These are phyloP conservation scores for Trypanosoma melophagium DNA, from an alignment of 208 protist genomes.

Conservation along the genomic window DNA sequence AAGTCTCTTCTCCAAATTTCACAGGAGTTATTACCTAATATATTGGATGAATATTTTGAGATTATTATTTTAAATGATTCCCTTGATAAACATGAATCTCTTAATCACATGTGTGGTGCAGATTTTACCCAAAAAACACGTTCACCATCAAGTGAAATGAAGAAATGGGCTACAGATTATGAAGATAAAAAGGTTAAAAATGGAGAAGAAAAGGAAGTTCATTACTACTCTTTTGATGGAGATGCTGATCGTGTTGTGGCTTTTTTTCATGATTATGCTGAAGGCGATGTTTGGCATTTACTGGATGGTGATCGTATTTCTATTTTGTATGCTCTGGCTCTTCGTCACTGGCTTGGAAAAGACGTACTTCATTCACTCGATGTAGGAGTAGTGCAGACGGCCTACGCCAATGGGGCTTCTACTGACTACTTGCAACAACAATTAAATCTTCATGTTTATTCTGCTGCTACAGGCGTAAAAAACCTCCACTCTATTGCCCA, in stretches of 20 bases:
- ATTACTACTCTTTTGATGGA: slow-evolving; percentile 92
- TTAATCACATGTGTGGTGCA: slow-evolving; percentile 90
- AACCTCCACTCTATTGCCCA: slow-evolving; percentile 91
- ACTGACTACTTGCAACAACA: slow-evolving; percentile 71
- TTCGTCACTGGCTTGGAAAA: slow-evolving; percentile 52
- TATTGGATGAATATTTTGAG: slow-evolving; percentile 39
- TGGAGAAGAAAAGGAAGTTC: slow-evolving; percentile 24
- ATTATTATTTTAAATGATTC: slow-evolving; percentile 52
- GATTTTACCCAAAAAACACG: slow-evolving; percentile 82
- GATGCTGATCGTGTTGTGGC: slow-evolving; percentile 94
- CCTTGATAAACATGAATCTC: slow-evolving; percentile 23
- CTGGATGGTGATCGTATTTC: slow-evolving; percentile 85
- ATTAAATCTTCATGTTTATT: slow-evolving; percentile 53
- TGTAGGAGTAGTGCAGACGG: slow-evolving; percentile 93
- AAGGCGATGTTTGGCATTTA: slow-evolving; percentile 35
- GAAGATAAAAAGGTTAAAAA: neutral
- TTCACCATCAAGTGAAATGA: slow-evolving; percentile 47
- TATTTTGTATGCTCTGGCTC: slow-evolving; percentile 65
- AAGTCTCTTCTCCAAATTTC: slow-evolving; percentile 42
- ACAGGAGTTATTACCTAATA: slow-evolving; percentile 14
- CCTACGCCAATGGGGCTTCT: slow-evolving; percentile 94
- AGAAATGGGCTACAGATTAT: slow-evolving; percentile 25
- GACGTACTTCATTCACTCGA: slow-evolving; percentile 38
- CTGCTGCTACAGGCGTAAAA: slow-evolving; percentile 92
- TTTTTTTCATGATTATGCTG: slow-evolving; percentile 34